A percentile compares a stretch with the other conserved stretches of the same genome.
These are phyloP conservation scores for Hypoxylon trugodes DNA, from an alignment of 495 filamentous ascomycete species.

Conservation along the genomic window DNA sequence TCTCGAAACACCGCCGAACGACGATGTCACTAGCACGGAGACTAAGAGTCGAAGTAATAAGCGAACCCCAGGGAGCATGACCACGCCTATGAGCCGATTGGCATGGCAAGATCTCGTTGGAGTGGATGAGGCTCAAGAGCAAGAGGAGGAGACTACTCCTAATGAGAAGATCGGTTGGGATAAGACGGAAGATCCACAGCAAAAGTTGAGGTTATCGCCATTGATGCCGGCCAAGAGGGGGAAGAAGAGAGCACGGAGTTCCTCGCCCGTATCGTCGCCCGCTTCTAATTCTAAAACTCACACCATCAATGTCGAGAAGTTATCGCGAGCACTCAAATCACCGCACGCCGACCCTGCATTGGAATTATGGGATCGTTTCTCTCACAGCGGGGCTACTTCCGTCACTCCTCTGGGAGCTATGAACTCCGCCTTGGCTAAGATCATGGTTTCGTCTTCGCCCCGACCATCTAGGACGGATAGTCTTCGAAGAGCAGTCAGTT, in stretches of 20 bases:
- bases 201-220: constrained; percentile 56
- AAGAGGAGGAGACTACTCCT: constrained; percentile 55
- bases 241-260: constrained; percentile 80
- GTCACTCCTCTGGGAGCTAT: constrained; percentile 47
- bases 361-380: constrained; percentile 88
- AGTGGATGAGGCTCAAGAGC: constrained; percentile 61
- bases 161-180: constrained; percentile 54
- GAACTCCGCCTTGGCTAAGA: constrained; percentile 64
- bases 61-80: constrained; percentile 53
- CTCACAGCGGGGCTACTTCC: constrained; percentile 45
- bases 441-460: constrained; percentile 75
- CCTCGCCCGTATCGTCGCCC: constrained; percentile 81
- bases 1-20: not conserved
- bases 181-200: constrained; percentile 43
- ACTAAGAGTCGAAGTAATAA: constrained; percentile 25
- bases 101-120: constrained; percentile 84
- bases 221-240: constrained; percentile 58
- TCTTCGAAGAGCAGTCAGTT: constrained; percentile 75
- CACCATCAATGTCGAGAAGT: constrained; percentile 56
- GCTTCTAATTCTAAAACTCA: constrained; percentile 37
- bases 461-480: constrained; percentile 63
- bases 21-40: constrained; percentile 1
- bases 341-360: constrained; percentile 82
- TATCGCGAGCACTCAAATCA: constrained; percentile 69
- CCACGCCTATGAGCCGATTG: constrained; percentile 78